Conservation (phyloP, 179 eudicot species). For the Beta lomatogona region DNA sequence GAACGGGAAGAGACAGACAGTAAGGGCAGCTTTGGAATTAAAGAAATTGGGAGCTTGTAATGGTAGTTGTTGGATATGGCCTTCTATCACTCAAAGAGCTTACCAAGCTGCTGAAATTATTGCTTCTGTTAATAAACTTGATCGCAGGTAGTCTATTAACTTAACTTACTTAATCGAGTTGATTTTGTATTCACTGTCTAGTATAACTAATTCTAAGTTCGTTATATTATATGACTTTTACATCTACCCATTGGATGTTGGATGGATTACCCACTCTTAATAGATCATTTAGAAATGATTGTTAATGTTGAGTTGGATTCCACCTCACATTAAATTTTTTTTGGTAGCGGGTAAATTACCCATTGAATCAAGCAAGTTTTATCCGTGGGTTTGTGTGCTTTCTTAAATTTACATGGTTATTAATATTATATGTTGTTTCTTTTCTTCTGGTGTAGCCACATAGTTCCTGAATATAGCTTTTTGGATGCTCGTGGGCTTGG, state of each 20-base stretch:
- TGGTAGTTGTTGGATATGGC: conserved; percentile 97
- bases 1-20: conserved; percentile 70
- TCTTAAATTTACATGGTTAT: neutral
- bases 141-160: conserved; percentile 51
- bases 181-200: no score
- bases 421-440: neutral
- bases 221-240: no score
- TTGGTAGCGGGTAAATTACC: no score
- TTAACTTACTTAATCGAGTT: no score
- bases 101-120: conserved; percentile 96
- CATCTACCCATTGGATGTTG: no score
- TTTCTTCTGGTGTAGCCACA: conserved; percentile 48
- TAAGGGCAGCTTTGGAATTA: conserved; percentile 67
- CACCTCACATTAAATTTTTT: no score
- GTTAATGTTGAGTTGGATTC: no score
- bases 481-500: conserved; percentile 99
- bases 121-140: conserved; percentile 68
- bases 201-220: no score
- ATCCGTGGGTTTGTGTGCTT: no score
- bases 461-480: conserved; percentile 97
- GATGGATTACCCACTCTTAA: no score
- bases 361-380: no score
- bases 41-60: conserved; percentile 79
- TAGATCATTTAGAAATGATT: no score
- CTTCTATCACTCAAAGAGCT: conserved; percentile 96